Base-by-base conservation (phyloP, 768 basidiomycete species). In the Pleurotus platypus region DNA sequence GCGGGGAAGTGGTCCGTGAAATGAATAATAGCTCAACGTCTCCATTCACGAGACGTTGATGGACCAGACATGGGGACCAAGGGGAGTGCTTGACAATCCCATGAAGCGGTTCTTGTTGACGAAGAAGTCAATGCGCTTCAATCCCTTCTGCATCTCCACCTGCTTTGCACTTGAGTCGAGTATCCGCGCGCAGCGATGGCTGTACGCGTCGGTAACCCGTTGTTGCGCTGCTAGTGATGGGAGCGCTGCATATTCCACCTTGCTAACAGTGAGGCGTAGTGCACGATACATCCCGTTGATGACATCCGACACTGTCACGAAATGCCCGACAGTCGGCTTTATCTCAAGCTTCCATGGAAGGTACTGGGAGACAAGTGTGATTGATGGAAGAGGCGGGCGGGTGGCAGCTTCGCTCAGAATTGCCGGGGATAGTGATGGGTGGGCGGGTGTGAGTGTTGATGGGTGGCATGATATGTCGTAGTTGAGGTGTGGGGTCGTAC, bases 121-220 rank as follows among this genome's bases (percentile, higher is more conserved):
- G 24, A 86, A 66, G 61, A 82, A 84, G 65, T 86, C 84, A 0
- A 86, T 74, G 49, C 81, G 68, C 65, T 78, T 82, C 16, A 85
- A 61, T 0, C 81, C 82, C 62, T 78, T 78, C 9, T 61, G 61
- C 59, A 72, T 69, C 66, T 84, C 82, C 24, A 65, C 62, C 30
- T 70, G 72, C 22, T 68, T 69, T 1, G 56, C 65, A 30, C 64
- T 64, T 1, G 65, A 56, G 11, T 75, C 70, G 0, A 60, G 43
- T 12, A 75, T 67, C 11, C 69, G 66, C 37, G 67, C 63, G 58
- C 70, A 79, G 16, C 84, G 75, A 4, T 54, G 58, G 43, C 68
- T 68, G 63, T 75, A 86, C 4, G 82, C 79, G 4, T 55, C 63
- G 2, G 69, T 69, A n/a, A 82, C 75, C 8, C 65, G 65, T 5